Evolutionary conservation across 805 yeast genomes (phyloP), one percentile per base, ranked within the genome.

Genomic region (Ogataea minuta): DNA sequence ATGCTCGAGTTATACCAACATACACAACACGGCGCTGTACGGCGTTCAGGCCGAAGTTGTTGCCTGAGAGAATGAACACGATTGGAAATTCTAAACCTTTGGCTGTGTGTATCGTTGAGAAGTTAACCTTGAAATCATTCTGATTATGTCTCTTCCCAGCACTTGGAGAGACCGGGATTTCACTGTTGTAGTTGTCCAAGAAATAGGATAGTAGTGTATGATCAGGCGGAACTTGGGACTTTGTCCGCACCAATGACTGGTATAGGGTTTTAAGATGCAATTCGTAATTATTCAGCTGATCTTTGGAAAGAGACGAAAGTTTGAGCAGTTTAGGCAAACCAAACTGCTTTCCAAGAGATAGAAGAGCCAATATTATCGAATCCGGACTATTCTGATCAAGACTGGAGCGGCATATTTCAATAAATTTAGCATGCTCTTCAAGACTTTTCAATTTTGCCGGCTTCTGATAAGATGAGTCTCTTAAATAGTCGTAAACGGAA

Each of bases 81-180:
- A 81, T 66, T 0, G 89, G 88, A 49, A 77, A 82, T 45, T 84
- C 89, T 4, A 82, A 57, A 0, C 93, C 91, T 49, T 84, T 84
- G 1, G 90, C 78, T 0, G 85, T 69, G 57, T 84, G 91, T 2
- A 84, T 74, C 0, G 91, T 84, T 0, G 88, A 77, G 1, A 83
- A 48, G 35, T 76, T 77, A 6, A 83, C 62, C 12, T 67, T 55
- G 27, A 57, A 44, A 43, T 62, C 44, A 36, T 54, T 30, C 46
- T 56, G 31, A 32, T 49, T 14, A 39, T 49, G 23, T 50, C 70
- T 45, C 36, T 57, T 35, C 21, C 45, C 45, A 9, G 48, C 23
- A 23, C 43, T 45, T 11, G 54, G 49, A 16, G 46, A 36, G 26
- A 45, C 16, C 3, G 48, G 37, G 5, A 50, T n/a, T 24, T 51